These are phyloP conservation scores for Penicillium parvum DNA, from an alignment of 495 filamentous ascomycete genomes.

Conservation along the genomic window DNA sequence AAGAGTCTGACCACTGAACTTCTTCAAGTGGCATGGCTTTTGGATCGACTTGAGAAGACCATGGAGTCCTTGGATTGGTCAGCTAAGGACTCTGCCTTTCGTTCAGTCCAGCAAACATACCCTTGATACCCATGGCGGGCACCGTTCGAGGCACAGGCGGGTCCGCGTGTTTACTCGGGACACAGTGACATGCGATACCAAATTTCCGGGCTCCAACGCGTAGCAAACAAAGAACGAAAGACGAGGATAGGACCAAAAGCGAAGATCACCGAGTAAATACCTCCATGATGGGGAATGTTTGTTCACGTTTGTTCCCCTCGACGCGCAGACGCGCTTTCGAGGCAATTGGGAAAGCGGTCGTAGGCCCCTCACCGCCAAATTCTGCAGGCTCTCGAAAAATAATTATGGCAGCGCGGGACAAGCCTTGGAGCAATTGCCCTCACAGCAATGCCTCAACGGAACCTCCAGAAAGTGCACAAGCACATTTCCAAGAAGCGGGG, in stretches of 20 bases:
- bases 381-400: slow-evolving; percentile 22
- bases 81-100: neutral
- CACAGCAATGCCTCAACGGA: slow-evolving; percentile 61
- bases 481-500: slow-evolving; percentile 73
- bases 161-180: slow-evolving; percentile 27
- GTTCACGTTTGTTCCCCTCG: slow-evolving; percentile 22
- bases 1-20: slow-evolving; percentile 82
- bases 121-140: slow-evolving; percentile 66
- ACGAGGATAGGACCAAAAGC: slow-evolving; percentile 2
- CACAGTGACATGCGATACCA: slow-evolving; percentile 14
- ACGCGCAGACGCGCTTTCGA: slow-evolving; percentile 27
- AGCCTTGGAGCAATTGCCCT: neutral
- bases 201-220: slow-evolving; percentile 3
- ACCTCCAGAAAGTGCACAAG: slow-evolving; percentile 75
- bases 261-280: slow-evolving; percentile 21
- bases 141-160: slow-evolving; percentile 29
- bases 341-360: slow-evolving; percentile 24
- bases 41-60: slow-evolving; percentile 95
- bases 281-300: slow-evolving; percentile 27
- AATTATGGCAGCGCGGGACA: slow-evolving; percentile 13
- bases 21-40: slow-evolving; percentile 77
- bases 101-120: slow-evolving; percentile 31
- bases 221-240: slow-evolving; percentile 3
- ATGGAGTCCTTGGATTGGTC: slow-evolving; percentile 61
- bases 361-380: slow-evolving; percentile 16